Evolutionary conservation across 2,329 filamentous ascomycete genomes (phyloP).

Genomic region (Magnaporthales sp.): DNA sequence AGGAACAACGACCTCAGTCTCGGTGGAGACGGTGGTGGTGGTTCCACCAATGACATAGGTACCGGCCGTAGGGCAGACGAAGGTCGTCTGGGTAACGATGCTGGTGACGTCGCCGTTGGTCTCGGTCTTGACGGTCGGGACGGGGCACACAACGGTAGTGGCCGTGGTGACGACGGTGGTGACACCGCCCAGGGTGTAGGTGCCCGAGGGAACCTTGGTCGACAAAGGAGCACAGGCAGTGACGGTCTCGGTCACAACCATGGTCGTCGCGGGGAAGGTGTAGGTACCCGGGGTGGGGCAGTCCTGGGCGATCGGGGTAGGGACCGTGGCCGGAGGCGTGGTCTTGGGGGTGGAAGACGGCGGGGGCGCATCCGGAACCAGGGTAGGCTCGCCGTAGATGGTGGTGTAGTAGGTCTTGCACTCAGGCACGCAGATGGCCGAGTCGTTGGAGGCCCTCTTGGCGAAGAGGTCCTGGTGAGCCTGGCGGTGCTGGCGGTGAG

Average conservation of each 20-base stretch:
- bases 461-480: slow-evolving; percentile 50
- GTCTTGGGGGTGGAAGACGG: slow-evolving; percentile 12
- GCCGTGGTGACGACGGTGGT: slow-evolving; percentile 59
- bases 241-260: slow-evolving; percentile 57
- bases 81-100: slow-evolving; percentile 60
- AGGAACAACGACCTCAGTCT: slow-evolving; percentile 54
- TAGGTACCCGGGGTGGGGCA: slow-evolving; percentile 63
- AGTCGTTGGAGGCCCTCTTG: slow-evolving; percentile 35
- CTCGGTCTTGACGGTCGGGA: slow-evolving; percentile 54
- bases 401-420: slow-evolving; percentile 71
- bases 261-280: slow-evolving; percentile 65
- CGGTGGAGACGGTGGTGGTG: slow-evolving; percentile 49
- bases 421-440: slow-evolving; percentile 44
- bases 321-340: slow-evolving; percentile 28
- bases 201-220: slow-evolving; percentile 53
- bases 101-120: slow-evolving; percentile 52
- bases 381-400: slow-evolving; percentile 56
- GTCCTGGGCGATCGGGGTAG: slow-evolving; percentile 41
- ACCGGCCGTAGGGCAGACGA: slow-evolving; percentile 63
- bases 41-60: slow-evolving; percentile 67
- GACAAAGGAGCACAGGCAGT: slow-evolving; percentile 57
- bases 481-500: slow-evolving; percentile 52
- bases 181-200: slow-evolving; percentile 62
- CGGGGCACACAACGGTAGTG: slow-evolving; percentile 63
- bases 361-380: slow-evolving; percentile 16